Evolutionary conservation across 2,329 filamentous ascomycete genomes (phyloP), one percentile per base, ranked within the genome.

Genomic region (Microsporum ferrugineum): DNA sequence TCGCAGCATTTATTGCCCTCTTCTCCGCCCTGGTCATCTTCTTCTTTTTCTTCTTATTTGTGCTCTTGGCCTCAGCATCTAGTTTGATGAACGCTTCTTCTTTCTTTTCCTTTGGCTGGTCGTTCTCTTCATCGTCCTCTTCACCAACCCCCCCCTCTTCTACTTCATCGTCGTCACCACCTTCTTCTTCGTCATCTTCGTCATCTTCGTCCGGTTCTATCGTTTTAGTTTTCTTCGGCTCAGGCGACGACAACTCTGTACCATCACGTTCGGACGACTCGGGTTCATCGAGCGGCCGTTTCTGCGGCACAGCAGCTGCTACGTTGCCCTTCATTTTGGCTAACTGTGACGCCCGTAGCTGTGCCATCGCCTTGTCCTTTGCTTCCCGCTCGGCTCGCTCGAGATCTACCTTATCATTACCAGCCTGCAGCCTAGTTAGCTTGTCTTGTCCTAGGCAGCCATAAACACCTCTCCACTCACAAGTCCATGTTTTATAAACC

Each of bases 401-500:
- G 6, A 79, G 64, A 62, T 82, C 79, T 65, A 78, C 73, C 68
- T 79, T 79, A 39, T 81, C 73, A 70, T 83, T 79, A 39, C 76
- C 76, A 60, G 75, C 70, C 76, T 78, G 56, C 14, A 33, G 27
- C 17, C 17, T 14, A 6, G 43, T 29, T 27, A 47, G 43, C 10
- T 10, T 1, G 34, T 5, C 34, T 36, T 36, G 10, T 36, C 2
- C 34, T 10, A 36, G 34, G 10, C 5, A 2, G 23, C 17, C 23
- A 60, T 27, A 45, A 36, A 53, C 5, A 53, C n/a, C 43, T 17
- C 17, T 33, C 12, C 36, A 59, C 82, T 67, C 76, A 89, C 87
- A 68, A 97, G 76, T 59, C 88, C 89, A 63, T 89, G 84, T 70
- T 87, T 89, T 68, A 99, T 85, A 63, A 99, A 88, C 58, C 92